phyloP scores from a whole-genome alignment of 2,329 filamentous ascomycete species.

The Neofusicoccum kwambonambiense region DNA sequence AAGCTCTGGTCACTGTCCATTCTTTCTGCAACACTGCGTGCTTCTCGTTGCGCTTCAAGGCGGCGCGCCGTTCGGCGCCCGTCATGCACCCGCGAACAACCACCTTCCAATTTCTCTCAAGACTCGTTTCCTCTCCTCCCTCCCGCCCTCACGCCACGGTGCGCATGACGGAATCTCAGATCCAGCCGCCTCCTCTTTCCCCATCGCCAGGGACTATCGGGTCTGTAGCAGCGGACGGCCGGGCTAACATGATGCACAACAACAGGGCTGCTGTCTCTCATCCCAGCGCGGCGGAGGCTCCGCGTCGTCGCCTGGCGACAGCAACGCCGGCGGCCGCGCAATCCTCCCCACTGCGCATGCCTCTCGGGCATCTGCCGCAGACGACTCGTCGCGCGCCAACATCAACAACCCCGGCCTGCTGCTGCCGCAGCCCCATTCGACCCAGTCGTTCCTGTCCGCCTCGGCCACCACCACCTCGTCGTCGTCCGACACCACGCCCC shows the following conservation, averaged over 20 bases:
- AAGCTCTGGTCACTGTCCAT: not conserved
- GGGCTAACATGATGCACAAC: not conserved
- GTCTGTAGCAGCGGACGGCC: not conserved
- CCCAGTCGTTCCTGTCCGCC: constrained; percentile 8
- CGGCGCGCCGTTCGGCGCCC: not conserved
- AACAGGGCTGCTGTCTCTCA: constrained; percentile 16
- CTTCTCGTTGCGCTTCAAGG: not conserved
- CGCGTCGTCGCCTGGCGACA: not conserved
- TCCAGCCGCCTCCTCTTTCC: not conserved
- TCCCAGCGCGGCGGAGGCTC: not conserved
- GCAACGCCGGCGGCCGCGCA: not conserved
- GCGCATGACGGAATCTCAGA: not conserved
- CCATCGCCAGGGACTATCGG: not conserved
- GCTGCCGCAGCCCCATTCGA: constrained; percentile 6
- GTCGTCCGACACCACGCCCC: not conserved
- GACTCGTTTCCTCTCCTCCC: not conserved
- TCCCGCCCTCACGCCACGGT: not conserved
- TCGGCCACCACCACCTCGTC: not conserved
- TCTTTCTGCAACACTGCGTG: not conserved
- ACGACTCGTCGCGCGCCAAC: constrained; percentile 15
- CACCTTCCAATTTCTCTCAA: constrained; percentile 6
- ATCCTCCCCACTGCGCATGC: not conserved
- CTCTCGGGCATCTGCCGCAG: not conserved
- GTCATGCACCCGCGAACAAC: not conserved
- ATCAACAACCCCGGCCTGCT: constrained; percentile 8